Conservation (phyloP, 495 filamentous ascomycete species). For the Xylaria flabelliformis region DNA sequence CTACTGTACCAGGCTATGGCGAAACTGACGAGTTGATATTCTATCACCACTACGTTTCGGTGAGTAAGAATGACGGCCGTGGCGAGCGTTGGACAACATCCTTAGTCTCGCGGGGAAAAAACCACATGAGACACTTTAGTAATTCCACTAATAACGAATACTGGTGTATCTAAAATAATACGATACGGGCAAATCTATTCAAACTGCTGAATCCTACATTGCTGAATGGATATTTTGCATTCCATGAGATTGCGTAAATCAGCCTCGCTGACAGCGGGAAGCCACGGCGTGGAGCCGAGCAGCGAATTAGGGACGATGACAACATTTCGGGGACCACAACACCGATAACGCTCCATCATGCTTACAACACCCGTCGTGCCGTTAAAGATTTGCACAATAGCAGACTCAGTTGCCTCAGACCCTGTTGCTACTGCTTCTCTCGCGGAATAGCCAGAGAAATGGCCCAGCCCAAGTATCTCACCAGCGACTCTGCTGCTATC, state of each 20-base stretch:
- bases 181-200: not conserved
- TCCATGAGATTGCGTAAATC: not conserved
- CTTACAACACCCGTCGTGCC: conserved; percentile 7
- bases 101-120: not conserved
- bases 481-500: conserved; percentile 76
- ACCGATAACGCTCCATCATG: conserved; percentile 6
- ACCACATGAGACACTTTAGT: not conserved
- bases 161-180: not conserved
- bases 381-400: conserved; percentile 3
- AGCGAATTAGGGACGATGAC: not conserved
- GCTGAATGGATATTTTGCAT: not conserved
- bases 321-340: conserved; percentile 2
- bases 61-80: conserved; percentile 26
- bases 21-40: conserved; percentile 7
- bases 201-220: not conserved
- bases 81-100: not conserved
- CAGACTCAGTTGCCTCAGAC: too few relatives aligned
- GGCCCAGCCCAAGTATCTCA: conserved; percentile 72
- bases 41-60: conserved; percentile 8
- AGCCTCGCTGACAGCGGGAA: not conserved
- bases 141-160: not conserved
- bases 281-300: conserved; percentile 10
- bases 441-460: conserved; percentile 2
- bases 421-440: not conserved
- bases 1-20: not conserved